Conservation (phyloP, 139 green algal genomes). For the Edaphochlamys debaryana region DNA sequence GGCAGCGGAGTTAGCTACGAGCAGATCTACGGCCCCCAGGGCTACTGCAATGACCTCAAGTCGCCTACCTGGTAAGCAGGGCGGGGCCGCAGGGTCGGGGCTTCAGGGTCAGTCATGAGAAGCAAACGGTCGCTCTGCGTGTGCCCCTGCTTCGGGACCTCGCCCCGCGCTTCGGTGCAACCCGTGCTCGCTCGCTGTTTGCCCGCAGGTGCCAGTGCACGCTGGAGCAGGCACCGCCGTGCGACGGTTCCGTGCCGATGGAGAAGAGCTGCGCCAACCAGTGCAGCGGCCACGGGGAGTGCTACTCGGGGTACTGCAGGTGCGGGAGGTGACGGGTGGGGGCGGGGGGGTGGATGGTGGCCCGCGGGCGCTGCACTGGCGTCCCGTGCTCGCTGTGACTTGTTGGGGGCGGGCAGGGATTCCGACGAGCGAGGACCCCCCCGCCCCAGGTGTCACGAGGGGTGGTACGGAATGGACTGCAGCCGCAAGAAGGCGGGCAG, state of each 20-base stretch:
- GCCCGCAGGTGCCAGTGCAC: background rate
- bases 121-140: too few relatives aligned
- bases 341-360: too few relatives aligned
- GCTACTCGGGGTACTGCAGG: slow-evolving; percentile 7
- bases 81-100: too few relatives aligned
- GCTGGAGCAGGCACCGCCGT: background rate
- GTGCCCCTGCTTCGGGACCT: too few relatives aligned
- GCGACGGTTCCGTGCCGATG: background rate
- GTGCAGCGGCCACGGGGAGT: slow-evolving; percentile 1
- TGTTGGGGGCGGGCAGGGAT: too few relatives aligned
- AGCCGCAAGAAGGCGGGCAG: background rate
- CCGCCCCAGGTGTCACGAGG: background rate
- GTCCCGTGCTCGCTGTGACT: too few relatives aligned
- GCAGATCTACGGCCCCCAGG: background rate
- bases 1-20: too few relatives aligned
- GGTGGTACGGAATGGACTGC: background rate
- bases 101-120: too few relatives aligned
- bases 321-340: background rate
- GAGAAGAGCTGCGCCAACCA: slow-evolving; percentile 1
- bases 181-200: too few relatives aligned
- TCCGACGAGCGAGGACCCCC: too few relatives aligned
- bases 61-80: background rate
- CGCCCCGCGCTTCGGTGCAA: too few relatives aligned
- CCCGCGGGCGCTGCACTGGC: too few relatives aligned
- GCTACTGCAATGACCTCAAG: background rate